phyloP scores from a whole-genome alignment of 2,329 filamentous ascomycete species.

The Trichoderma citrinoviride region DNA sequence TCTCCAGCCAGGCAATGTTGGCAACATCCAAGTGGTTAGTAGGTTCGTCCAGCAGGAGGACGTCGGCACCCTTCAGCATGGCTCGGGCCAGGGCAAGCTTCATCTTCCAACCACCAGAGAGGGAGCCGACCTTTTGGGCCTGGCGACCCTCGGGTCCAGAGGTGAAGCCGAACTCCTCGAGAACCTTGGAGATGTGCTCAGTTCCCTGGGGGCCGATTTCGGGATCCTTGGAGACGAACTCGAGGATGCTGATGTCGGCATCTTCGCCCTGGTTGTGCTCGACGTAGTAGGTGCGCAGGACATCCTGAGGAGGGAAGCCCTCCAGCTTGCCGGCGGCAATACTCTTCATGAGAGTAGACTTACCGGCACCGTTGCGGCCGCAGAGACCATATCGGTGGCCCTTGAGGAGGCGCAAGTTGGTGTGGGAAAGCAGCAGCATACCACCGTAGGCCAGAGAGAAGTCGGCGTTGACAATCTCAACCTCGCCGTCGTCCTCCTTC shows the following conservation, averaged over 20 bases:
- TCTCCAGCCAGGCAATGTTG: conserved; percentile 94
- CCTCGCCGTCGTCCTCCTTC: conserved; percentile 86
- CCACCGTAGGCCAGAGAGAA: conserved; percentile 98
- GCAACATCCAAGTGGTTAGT: conserved; percentile 97
- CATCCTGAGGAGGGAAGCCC: conserved; percentile 89
- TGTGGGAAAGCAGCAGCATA: conserved; percentile 94
- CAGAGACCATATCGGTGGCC: conserved; percentile 97
- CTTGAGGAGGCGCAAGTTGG: conserved; percentile 90
- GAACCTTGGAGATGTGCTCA: conserved; percentile 78
- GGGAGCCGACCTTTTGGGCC: conserved; percentile 82
- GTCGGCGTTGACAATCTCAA: conserved; percentile 95
- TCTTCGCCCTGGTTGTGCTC: conserved; percentile 99
- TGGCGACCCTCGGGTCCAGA: conserved; percentile 85
- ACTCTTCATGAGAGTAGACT: conserved; percentile 98
- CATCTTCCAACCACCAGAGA: conserved; percentile 99
- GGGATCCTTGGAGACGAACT: conserved; percentile 88
- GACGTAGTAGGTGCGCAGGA: conserved; percentile 93
- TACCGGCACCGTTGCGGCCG: conserved; percentile 94
- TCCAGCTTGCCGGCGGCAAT: conserved; percentile 96
- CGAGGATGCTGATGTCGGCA: conserved; percentile 90
- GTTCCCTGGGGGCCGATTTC: conserved; percentile 74
- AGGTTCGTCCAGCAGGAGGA: conserved; percentile 94
- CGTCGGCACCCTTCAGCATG: conserved; percentile 96
- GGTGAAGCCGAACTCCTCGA: conserved; percentile 92
- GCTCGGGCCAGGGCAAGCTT: conserved; percentile 94